Base-by-base conservation (phyloP, 768 basidiomycete species). In the Leccinellum albellum region DNA sequence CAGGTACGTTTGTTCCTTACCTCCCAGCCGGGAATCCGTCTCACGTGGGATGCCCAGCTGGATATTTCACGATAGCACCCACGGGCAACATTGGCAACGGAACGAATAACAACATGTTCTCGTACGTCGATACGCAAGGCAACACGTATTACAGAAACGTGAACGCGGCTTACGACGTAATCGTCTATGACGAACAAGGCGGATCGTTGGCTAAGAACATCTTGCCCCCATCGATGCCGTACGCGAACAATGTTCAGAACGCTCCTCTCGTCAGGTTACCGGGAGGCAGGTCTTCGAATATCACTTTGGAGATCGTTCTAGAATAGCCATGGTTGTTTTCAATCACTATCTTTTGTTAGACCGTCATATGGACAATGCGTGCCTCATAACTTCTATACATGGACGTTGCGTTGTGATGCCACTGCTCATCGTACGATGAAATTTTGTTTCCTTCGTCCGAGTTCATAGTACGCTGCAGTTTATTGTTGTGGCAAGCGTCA, bases 61-160 rank as follows among this genome's bases (percentile, higher is more conserved):
- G 82, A 20, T 82, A 79, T 70, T 82, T 84, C 70, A 69, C 72
- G 13, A 63, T 74, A 1, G 67, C 73, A 1, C 66, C 76, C 31
- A 70, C 72, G 1, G 82, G 83, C 13, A 85, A 83, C 65, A 70
- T 70, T 7, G 88, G 85, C 1, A 88, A 88, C 54, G 88, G 88
- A 28, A 87, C 85, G 6, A 88, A 76, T 70, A 82, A 79, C 71
- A 90, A 90, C 67, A 79, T 78, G 1, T 85, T 91, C 70, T 70
- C 67, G 32, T 92, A 89, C 65, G 60, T 68, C 12, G 87, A 91
- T 66, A 61, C 63, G 46, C 70, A 71, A 6, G 85, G 83, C 50
- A 85, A 90, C 69, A 87, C 87, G 0, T 91, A 78, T 69, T 69
- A 71, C 54, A 76, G 88, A 54, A 64, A 74, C 23, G 88, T 91